Conservation (phyloP, 441 rosid genomes). For the Pelargonium fulgidum region DNA sequence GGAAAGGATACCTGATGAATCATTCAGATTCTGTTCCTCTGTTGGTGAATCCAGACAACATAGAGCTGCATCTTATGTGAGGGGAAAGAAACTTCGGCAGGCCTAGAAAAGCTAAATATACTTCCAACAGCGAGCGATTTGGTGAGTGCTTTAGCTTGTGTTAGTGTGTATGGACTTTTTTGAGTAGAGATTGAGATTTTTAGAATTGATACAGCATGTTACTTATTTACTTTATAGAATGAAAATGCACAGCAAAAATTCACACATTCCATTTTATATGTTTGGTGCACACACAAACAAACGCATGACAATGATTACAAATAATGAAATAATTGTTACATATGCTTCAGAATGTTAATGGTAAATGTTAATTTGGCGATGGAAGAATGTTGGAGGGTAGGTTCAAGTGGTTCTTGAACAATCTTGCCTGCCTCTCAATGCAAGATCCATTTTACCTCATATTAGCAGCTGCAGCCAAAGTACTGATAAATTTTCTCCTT, state of each 20-base stretch:
- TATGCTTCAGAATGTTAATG: no score
- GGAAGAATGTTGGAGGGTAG: background rate
- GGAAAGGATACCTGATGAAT: slow-evolving; percentile 11
- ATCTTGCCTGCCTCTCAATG: background rate
- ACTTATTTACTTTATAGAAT: no score
- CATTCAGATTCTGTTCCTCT: slow-evolving; percentile 11
- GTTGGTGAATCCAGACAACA: slow-evolving; percentile 28
- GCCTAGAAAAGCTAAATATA: slow-evolving; percentile 24
- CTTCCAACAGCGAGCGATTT: slow-evolving; percentile 9
- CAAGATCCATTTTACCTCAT: slow-evolving; percentile 42
- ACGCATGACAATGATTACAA: no score
- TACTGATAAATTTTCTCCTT: slow-evolving; percentile 32
- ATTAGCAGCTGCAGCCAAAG: slow-evolving; percentile 37
- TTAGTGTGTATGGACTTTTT: no score
- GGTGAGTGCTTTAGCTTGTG: no score
- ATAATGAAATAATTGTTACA: no score
- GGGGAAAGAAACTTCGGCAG: slow-evolving; percentile 44
- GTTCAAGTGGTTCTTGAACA: slow-evolving; percentile 13
- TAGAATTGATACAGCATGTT: no score
- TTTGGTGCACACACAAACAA: no score
- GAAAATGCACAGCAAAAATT: no score
- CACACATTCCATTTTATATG: no score
- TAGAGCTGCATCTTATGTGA: slow-evolving; percentile 34
- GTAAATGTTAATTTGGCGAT: no score
- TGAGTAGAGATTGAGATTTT: no score